These are phyloP conservation scores for Eucalyptus urophylla DNA, from an alignment of 345 rosid genomes.

Conservation along the genomic window DNA sequence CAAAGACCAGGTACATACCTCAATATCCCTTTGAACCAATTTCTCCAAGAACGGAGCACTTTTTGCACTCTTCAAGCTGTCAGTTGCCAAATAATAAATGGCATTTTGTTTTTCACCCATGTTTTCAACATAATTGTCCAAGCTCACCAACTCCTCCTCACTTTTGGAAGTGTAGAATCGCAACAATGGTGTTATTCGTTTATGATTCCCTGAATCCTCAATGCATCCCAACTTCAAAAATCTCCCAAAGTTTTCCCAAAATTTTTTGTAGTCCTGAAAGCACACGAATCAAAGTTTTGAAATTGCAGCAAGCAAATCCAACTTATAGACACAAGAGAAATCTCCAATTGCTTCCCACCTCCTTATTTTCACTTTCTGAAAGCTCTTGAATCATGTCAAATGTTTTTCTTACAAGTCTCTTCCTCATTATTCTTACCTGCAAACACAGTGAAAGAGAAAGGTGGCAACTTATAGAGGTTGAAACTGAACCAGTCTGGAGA, in stretches of 20 bases:
- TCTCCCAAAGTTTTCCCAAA: constrained; percentile 98
- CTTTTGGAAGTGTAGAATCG: constrained; percentile 77
- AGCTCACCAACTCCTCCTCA: constrained; percentile 68
- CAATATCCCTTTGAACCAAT: constrained; percentile 77
- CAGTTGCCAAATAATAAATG: constrained; percentile 84
- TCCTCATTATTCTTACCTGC: constrained; percentile 95
- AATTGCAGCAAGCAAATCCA: neutral
- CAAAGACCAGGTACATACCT: constrained; percentile 28
- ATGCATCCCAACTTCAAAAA: constrained; percentile 87
- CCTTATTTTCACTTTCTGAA: constrained; percentile 76
- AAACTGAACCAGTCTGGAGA: neutral
- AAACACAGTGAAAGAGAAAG: neutral
- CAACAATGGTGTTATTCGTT: constrained; percentile 78
- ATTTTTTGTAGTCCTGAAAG: constrained; percentile 84
- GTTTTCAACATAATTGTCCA: constrained; percentile 86
- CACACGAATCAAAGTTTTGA: neutral
- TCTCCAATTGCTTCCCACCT: constrained; percentile 27
- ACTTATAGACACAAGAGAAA: neutral
- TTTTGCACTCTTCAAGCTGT: constrained; percentile 93
- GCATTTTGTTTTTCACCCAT: constrained; percentile 96
- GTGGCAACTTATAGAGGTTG: neutral
- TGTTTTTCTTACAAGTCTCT: constrained; percentile 90
- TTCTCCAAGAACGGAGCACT: constrained; percentile 96
- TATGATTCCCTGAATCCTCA: constrained; percentile 96
- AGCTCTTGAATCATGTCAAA: constrained; percentile 96